Evolutionary conservation across 2,329 filamentous ascomycete species (phyloP).

Genomic region (Aspergillus brunneoviolaceus): DNA sequence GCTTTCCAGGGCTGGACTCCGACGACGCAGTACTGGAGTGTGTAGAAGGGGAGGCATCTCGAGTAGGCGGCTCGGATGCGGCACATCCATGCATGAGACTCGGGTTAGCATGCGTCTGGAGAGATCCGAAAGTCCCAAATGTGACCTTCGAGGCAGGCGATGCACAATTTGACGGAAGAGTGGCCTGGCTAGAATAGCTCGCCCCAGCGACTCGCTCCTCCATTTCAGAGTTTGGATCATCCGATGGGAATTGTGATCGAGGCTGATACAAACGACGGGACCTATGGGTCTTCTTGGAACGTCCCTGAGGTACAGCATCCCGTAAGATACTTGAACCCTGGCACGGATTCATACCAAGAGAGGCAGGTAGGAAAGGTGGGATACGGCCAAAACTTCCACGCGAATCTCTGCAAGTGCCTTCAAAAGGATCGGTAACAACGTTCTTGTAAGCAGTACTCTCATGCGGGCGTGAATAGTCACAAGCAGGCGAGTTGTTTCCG

Average conservation of each 20-base stretch:
- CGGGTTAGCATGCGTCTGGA: conserved; percentile 11
- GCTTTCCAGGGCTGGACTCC: conserved; percentile 17
- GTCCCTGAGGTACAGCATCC: conserved; percentile 4
- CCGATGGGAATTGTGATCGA: conserved; percentile 11
- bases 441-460: conserved; percentile 14
- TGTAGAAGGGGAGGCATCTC: conserved; percentile 19
- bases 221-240: conserved; percentile 6
- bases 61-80: conserved; percentile 20
- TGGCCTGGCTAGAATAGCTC: conserved; percentile 9
- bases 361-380: conserved; percentile 20
- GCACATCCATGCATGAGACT: conserved; percentile 10
- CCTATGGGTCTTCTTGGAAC: conserved; percentile 18
- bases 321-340: background rate
- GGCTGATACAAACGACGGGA: conserved; percentile 26
- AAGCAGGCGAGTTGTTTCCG: conserved; percentile 2
- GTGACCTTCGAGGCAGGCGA: conserved; percentile 19
- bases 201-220: conserved; percentile 11
- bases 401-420: background rate
- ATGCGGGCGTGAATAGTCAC: conserved; percentile 7
- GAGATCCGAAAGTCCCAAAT: conserved; percentile 8
- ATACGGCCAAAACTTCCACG: conserved; percentile 19
- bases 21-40: conserved; percentile 17
- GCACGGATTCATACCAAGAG: conserved; percentile 1
- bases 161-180: conserved; percentile 13
- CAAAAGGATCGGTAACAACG: conserved; percentile 14